Evolutionary conservation across 2,329 filamentous ascomycete genomes (phyloP), one percentile per base, ranked within the genome.

Genomic region (Anthostomella pinea): DNA sequence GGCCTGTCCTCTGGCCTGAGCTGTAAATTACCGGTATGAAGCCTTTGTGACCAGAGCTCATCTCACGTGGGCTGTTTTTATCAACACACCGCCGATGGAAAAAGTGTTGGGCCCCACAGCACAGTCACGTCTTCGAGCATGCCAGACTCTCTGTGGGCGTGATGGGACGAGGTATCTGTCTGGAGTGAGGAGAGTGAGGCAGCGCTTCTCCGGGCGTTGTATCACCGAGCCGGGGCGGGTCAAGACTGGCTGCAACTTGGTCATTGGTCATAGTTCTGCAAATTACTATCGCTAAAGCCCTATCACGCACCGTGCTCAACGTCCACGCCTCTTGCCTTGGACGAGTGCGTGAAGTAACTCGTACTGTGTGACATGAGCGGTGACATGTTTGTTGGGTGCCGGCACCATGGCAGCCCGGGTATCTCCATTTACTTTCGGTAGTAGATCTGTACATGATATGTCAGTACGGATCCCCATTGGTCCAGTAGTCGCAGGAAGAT

Each of bases 361-460:
- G 30, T 20, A 31, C 30, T 31, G 30, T 31, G 7, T n/a, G 18
- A 30, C 14, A 10, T 17, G 17, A 11, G 18, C 18, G 28, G 15
- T 17, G 15, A 30, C 28, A 18, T 30, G 17, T 36, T 17, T 33
- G 18, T 35, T 45, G 31, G 27, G 22, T 27, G 26, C 26, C 23
- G 30, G 24, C 8, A 25, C 18, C 10, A 7, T 6, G 32, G 13
- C 9, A 7, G 26, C 24, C 19, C 19, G 2, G 8, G 23, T 31
- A 25, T 17, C 35, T 27, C 27, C 25, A 43, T 30, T 40, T 60
- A 66, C 43, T 66, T 66, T 37, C 63, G 56, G 46, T 66, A 66
- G 33, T 63, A 66, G 30, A 66, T 66, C 63, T 66, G 45, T 32
- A 20, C 20, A 24, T n/a, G 28, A 32, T 28, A 25, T 23, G 45